Percentiles rank a stretch among this genome's conserved stretches.
Evolutionary conservation across 1,284 basidiomycete genomes (phyloP).

Genomic region (Xerocomus tenax): DNA sequence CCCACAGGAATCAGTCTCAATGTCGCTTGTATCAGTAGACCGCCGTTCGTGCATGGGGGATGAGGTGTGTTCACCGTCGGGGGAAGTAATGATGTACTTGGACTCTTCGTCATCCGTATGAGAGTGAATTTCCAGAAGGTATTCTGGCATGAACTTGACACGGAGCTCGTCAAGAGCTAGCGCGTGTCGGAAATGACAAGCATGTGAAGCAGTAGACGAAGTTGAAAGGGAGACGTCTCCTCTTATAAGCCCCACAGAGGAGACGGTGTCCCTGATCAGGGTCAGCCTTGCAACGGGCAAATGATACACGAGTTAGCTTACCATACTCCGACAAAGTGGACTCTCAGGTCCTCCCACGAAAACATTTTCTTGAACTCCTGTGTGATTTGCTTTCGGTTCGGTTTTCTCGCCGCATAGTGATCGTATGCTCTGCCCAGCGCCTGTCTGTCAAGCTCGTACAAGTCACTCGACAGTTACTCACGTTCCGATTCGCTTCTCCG

Average conservation of each 20-base stretch:
- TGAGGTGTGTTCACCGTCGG: not conserved
- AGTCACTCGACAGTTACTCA: not conserved
- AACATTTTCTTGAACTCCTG: not conserved
- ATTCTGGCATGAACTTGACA: constrained; percentile 38
- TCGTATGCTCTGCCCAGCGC: not conserved
- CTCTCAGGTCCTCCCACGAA: not conserved
- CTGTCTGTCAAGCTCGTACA: not conserved
- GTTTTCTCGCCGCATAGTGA: not conserved
- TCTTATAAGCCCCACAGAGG: constrained; percentile 29
- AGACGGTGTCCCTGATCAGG: constrained; percentile 36
- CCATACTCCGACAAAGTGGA: not conserved
- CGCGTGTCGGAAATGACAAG: constrained; percentile 35
- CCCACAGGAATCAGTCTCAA: not conserved
- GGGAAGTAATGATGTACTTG: constrained; percentile 7
- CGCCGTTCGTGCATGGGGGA: not conserved
- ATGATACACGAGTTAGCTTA: not conserved
- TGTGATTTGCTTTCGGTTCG: not conserved
- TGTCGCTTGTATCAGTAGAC: not conserved
- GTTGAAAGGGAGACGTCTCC: constrained; percentile 22
- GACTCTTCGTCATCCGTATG: constrained; percentile 5
- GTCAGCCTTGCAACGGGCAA: not conserved
- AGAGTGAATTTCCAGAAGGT: constrained; percentile 24
- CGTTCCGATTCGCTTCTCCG: not conserved
- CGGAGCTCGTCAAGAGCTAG: constrained; percentile 36
- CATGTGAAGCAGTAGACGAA: constrained; percentile 16